Evolutionary conservation across 495 filamentous ascomycete species (phyloP).

Genomic region (Ramalina intermedia): DNA sequence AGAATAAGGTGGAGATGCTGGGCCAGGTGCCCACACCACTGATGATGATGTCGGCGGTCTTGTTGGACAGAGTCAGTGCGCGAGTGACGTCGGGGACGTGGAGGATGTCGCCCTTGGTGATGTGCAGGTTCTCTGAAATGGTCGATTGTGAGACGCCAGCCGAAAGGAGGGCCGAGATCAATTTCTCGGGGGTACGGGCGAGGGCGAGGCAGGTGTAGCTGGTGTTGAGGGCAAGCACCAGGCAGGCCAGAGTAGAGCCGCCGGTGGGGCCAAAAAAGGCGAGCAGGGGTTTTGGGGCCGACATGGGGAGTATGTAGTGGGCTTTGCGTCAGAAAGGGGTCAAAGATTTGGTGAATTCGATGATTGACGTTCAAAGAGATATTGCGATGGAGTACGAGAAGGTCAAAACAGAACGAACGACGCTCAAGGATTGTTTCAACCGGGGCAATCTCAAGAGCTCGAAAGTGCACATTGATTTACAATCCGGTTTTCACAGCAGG

Average conservation of each 20-base stretch:
- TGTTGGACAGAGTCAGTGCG: constrained; percentile 19
- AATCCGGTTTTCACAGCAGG: too few relatives aligned
- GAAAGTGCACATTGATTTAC: too few relatives aligned
- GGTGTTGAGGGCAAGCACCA: constrained; percentile 34
- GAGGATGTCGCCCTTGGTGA: constrained; percentile 38
- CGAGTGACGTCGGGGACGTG: constrained; percentile 26
- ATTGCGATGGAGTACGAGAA: too few relatives aligned
- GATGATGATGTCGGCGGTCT: constrained; percentile 24
- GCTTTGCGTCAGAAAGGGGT: background rate
- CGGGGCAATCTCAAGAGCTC: too few relatives aligned
- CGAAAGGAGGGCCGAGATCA: constrained; percentile 30
- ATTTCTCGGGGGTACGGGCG: constrained; percentile 48
- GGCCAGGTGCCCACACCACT: constrained; percentile 29
- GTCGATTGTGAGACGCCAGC: constrained; percentile 20
- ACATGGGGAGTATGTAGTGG: background rate
- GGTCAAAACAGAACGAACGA: too few relatives aligned
- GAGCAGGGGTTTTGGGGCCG: constrained; percentile 14
- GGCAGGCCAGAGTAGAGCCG: constrained; percentile 30
- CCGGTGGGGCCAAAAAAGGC: constrained; percentile 40
- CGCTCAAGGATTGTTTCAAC: too few relatives aligned
- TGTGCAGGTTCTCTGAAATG: constrained; percentile 26
- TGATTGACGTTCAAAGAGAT: too few relatives aligned
- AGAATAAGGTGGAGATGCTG: constrained; percentile 1
- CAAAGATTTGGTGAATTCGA: background rate
- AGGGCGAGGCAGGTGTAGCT: constrained; percentile 37